Conservation (phyloP, 495 filamentous ascomycete genomes). For the Trichoderma erinaceum region DNA sequence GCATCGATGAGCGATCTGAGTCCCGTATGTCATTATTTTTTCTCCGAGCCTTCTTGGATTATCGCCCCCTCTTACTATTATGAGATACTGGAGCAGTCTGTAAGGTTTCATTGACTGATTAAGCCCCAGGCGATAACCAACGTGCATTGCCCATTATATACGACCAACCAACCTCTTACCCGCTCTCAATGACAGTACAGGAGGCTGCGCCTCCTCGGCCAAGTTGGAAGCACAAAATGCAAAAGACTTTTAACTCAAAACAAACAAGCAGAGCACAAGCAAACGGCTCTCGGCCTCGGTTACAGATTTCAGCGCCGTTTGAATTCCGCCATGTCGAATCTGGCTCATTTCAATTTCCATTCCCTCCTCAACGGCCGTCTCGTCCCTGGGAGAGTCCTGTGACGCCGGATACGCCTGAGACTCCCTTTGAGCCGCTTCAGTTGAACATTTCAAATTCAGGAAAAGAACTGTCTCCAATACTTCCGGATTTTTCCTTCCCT, state of each 20-base stretch:
- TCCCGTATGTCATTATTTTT: conserved; percentile 22
- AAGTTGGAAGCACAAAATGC: conserved; percentile 28
- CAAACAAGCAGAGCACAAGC: conserved; percentile 30
- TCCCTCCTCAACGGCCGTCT: conserved; percentile 19
- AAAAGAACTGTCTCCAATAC: conserved; percentile 58
- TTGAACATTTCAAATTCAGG: conserved; percentile 65
- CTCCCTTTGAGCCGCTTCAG: conserved; percentile 62
- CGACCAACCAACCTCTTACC: conserved; percentile 35
- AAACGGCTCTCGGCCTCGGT: conserved; percentile 33
- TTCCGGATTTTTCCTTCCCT: conserved; percentile 44
- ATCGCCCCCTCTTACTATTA: conserved; percentile 6
- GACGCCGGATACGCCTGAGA: conserved; percentile 22
- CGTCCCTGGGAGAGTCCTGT: conserved; percentile 20
- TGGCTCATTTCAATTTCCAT: conserved; percentile 41
- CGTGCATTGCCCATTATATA: conserved; percentile 27
- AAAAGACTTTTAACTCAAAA: conserved; percentile 29
- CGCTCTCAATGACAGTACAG: conserved; percentile 30
- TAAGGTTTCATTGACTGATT: not conserved
- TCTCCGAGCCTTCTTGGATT: not conserved
- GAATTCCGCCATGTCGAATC: conserved; percentile 46
- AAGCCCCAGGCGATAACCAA: conserved; percentile 19
- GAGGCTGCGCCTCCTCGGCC: conserved; percentile 25
- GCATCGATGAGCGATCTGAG: conserved; percentile 33
- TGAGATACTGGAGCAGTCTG: conserved; percentile 15
- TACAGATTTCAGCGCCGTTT: conserved; percentile 43